Conservation (phyloP, 2,329 filamentous ascomycete species). For the Fusarium sambucinum region DNA sequence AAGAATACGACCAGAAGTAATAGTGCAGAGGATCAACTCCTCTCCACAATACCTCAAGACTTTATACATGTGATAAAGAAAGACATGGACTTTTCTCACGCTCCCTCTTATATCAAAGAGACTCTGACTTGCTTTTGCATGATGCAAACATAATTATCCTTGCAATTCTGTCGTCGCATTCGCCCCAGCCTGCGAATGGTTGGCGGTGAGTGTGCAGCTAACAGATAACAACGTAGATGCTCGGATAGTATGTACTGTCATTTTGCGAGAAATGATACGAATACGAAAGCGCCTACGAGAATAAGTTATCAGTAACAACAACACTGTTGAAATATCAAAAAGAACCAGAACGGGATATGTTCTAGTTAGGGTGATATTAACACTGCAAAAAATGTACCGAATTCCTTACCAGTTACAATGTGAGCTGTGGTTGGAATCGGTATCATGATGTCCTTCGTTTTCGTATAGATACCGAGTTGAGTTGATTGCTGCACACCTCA, state of each 20-base stretch:
- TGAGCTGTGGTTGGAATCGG: neutral
- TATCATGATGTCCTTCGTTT: neutral
- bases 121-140: slow-evolving; percentile 15
- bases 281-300: slow-evolving; percentile 50
- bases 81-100: slow-evolving; percentile 10
- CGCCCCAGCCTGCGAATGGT: slow-evolving; percentile 10
- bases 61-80: slow-evolving; percentile 22
- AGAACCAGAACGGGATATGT: neutral
- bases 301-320: neutral
- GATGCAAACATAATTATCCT: slow-evolving; percentile 7
- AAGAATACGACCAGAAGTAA: slow-evolving; percentile 16
- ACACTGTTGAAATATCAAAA: neutral
- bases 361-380: neutral
- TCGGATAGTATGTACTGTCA: slow-evolving; percentile 6
- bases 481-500: neutral
- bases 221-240: slow-evolving; percentile 14
- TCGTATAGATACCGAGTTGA: neutral
- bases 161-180: slow-evolving; percentile 4
- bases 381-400: too few relatives aligned
- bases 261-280: slow-evolving; percentile 46
- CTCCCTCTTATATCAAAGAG: neutral
- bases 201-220: slow-evolving; percentile 42
- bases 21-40: slow-evolving; percentile 9
- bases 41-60: slow-evolving; percentile 16
- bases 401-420: too few relatives aligned